Evolutionary conservation across 1,139 yeast species (phyloP).

Genomic region (Pichia kudriavzevii): DNA sequence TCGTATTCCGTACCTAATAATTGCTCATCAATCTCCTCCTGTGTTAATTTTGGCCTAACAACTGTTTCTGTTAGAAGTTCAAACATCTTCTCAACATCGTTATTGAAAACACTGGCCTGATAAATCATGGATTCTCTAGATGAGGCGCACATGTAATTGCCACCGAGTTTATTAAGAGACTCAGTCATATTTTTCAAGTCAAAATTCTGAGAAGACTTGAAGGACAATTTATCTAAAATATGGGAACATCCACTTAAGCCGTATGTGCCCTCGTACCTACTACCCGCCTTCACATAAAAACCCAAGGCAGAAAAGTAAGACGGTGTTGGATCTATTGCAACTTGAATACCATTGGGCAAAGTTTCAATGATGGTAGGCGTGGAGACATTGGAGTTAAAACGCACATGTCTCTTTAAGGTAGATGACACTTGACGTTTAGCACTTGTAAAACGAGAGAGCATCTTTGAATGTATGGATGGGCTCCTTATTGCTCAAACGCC

Average conservation of each 20-base stretch:
- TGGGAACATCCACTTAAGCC: slow-evolving; percentile 67
- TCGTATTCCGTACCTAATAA: slow-evolving; percentile 73
- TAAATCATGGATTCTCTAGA: slow-evolving; percentile 88
- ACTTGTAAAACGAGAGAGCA: too few relatives aligned
- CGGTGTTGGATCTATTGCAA: slow-evolving; percentile 80
- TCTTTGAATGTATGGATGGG: too few relatives aligned
- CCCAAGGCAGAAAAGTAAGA: slow-evolving; percentile 92
- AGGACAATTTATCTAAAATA: slow-evolving; percentile 77
- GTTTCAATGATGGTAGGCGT: slow-evolving; percentile 28
- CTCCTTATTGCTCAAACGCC: too few relatives aligned
- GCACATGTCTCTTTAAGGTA: too few relatives aligned
- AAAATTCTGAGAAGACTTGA: slow-evolving; percentile 63
- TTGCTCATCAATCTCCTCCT: slow-evolving; percentile 68
- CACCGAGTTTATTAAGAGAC: slow-evolving; percentile 73
- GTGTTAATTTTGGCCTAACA: slow-evolving; percentile 57
- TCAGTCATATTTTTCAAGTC: slow-evolving; percentile 69
- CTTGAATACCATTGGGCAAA: slow-evolving; percentile 68
- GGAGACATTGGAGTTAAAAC: too few relatives aligned
- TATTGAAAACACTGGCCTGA: slow-evolving; percentile 89
- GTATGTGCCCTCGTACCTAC: slow-evolving; percentile 61
- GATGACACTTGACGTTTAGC: too few relatives aligned
- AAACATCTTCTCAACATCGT: slow-evolving; percentile 79
- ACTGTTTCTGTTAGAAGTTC: slow-evolving; percentile 76
- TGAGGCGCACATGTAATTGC: slow-evolving; percentile 90
- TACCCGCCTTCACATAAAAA: slow-evolving; percentile 83